Conservation (phyloP, 306 rosid genomes). For the Fragaria nilgerrensis region DNA sequence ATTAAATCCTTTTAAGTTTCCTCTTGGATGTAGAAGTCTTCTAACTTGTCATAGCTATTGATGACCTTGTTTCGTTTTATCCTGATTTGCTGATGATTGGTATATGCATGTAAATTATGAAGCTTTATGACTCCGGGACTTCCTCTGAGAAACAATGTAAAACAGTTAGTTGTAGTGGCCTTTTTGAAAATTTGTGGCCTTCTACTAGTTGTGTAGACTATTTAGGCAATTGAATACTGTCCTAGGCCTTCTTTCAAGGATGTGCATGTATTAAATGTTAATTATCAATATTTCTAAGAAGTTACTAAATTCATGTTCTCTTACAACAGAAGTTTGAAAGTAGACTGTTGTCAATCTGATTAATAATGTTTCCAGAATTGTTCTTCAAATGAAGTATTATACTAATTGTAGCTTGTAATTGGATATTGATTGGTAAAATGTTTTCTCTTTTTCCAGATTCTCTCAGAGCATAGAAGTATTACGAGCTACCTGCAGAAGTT, state of each 20-base stretch:
- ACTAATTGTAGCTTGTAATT: slow-evolving; percentile 17
- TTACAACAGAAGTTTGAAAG: neutral
- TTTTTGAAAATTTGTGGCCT: slow-evolving; percentile 10
- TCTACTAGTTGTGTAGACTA: neutral
- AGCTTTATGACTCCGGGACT: neutral
- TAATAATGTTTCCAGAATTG: neutral
- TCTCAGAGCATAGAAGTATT: slow-evolving; percentile 93
- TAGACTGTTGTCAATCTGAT: neutral
- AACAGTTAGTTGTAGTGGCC: neutral
- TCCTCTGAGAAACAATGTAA: neutral
- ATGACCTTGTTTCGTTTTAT: slow-evolving; percentile 3
- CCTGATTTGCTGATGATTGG: neutral
- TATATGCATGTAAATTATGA: neutral
- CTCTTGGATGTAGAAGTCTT: slow-evolving; percentile 1
- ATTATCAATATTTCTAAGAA: neutral
- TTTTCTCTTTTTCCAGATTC: slow-evolving; percentile 50
- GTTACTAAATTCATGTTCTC: neutral
- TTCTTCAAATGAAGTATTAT: neutral
- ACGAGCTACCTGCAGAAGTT: slow-evolving; percentile 88
- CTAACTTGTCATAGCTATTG: slow-evolving; percentile 18
- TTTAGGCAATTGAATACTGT: neutral
- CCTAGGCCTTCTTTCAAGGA: neutral
- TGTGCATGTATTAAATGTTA: neutral
- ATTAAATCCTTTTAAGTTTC: slow-evolving; percentile 18
- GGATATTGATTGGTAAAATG: neutral